Evolutionary conservation across 1,284 basidiomycete species (phyloP).

Genomic region (Cryptococcus floricola): DNA sequence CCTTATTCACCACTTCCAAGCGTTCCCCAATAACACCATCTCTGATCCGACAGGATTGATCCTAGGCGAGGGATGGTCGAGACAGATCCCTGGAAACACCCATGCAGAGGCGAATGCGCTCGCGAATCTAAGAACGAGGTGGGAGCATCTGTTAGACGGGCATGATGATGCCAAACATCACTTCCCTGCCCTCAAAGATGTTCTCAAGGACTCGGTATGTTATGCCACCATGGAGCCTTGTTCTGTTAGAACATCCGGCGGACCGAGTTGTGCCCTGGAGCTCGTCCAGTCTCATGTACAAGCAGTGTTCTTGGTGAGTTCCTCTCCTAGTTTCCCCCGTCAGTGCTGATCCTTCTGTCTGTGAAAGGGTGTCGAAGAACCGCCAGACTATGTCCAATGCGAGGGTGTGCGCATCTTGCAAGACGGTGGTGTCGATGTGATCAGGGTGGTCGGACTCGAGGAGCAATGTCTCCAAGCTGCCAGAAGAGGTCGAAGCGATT

Average conservation of each 20-base stretch:
- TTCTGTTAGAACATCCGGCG: conserved; percentile 80
- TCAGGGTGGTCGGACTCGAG: conserved; percentile 65
- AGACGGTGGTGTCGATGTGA: conserved; percentile 70
- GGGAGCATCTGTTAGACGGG: conserved; percentile 43
- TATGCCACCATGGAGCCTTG: conserved; percentile 99
- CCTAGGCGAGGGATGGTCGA: conserved; percentile 79
- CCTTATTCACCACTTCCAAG: conserved; percentile 36
- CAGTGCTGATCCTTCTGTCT: not conserved
- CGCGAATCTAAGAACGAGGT: conserved; percentile 59
- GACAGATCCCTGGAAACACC: conserved; percentile 91
- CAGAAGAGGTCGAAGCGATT: conserved; percentile 52
- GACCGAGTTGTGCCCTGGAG: conserved; percentile 80
- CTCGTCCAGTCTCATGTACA: conserved; percentile 69
- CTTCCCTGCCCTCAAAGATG: conserved; percentile 48
- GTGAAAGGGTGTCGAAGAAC: conserved; percentile 73
- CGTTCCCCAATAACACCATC: conserved; percentile 15
- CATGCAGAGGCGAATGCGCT: conserved; percentile 97
- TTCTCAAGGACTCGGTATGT: conserved; percentile 55
- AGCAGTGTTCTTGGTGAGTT: conserved; percentile 66
- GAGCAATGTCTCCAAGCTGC: conserved; percentile 71
- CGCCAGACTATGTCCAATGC: conserved; percentile 90
- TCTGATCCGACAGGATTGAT: conserved; percentile 44
- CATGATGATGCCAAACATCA: conserved; percentile 35
- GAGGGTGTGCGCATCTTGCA: conserved; percentile 75
- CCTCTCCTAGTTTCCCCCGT: not conserved